Evolutionary conservation across 2,329 filamentous ascomycete species (phyloP).

Genomic region (Pestalotiopsis sp.): DNA sequence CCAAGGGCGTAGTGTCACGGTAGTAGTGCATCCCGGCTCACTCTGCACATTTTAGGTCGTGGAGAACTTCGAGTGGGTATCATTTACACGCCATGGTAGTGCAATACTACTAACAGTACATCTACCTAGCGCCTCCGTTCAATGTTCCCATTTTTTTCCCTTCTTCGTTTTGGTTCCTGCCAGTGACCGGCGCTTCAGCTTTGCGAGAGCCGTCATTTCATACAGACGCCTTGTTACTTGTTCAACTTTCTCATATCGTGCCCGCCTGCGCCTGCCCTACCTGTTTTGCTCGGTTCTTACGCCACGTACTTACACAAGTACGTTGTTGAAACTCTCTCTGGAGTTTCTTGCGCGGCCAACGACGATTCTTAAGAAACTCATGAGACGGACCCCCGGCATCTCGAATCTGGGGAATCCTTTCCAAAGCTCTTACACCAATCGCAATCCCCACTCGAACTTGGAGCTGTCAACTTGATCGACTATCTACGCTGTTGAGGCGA

Average conservation of each 20-base stretch:
- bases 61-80: background rate
- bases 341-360: background rate
- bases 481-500: background rate
- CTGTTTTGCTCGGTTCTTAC: background rate
- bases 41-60: background rate
- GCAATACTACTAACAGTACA: background rate
- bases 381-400: background rate
- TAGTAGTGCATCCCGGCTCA: background rate
- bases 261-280: background rate
- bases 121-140: background rate
- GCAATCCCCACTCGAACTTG: background rate
- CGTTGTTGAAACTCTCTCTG: background rate
- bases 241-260: background rate
- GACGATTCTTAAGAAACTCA: background rate
- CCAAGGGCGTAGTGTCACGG: background rate
- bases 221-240: background rate
- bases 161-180: background rate
- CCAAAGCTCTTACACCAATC: background rate
- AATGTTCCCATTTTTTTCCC: background rate
- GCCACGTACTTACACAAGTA: background rate
- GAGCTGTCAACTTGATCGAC: background rate
- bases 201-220: background rate
- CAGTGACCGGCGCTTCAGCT: background rate
- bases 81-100: background rate
- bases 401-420: constrained; percentile 1